Evolutionary conservation across 345 rosid species (phyloP).

Genomic region (Moringa oleifera): DNA sequence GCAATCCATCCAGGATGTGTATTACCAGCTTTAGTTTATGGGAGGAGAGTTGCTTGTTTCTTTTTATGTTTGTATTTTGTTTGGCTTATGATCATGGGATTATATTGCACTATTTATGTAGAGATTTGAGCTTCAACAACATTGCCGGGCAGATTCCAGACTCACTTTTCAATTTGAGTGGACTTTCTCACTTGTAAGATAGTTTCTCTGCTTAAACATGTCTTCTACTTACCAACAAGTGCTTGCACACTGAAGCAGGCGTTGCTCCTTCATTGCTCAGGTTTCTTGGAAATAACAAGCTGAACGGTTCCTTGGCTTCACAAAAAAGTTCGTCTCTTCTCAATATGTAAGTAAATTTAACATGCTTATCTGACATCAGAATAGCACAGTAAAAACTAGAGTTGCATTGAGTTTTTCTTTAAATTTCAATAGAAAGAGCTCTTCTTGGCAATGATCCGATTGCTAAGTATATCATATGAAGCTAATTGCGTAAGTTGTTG

Average conservation of each 20-base stretch:
- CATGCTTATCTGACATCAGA: too few species aligned
- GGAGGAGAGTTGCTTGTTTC: too few species aligned
- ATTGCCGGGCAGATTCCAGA: conserved; percentile 24
- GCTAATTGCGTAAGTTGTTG: too few species aligned
- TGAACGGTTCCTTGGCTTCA: conserved; percentile 53
- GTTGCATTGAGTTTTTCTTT: too few species aligned
- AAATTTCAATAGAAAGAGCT: too few species aligned
- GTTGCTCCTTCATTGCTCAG: conserved; percentile 33
- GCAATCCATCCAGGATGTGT: too few species aligned
- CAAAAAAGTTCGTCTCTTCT: conserved; percentile 37
- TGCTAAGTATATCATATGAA: too few species aligned
- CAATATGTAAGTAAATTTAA: conserved; percentile 43
- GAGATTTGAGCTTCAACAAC: conserved; percentile 35
- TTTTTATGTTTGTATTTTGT: too few species aligned
- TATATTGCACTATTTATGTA: not conserved
- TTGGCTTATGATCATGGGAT: too few species aligned
- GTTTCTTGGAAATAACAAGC: conserved; percentile 39
- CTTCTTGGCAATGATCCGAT: too few species aligned
- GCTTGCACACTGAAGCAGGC: not conserved
- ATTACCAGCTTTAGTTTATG: too few species aligned
- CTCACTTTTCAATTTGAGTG: conserved; percentile 25
- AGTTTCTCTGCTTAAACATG: conserved; percentile 10
- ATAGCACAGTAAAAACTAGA: too few species aligned
- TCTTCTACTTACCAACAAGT: conserved; percentile 1
- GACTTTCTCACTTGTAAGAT: conserved; percentile 49